These are phyloP conservation scores for Xylaria bambusicola DNA, from an alignment of 495 filamentous ascomycete genomes.

Conservation along the genomic window DNA sequence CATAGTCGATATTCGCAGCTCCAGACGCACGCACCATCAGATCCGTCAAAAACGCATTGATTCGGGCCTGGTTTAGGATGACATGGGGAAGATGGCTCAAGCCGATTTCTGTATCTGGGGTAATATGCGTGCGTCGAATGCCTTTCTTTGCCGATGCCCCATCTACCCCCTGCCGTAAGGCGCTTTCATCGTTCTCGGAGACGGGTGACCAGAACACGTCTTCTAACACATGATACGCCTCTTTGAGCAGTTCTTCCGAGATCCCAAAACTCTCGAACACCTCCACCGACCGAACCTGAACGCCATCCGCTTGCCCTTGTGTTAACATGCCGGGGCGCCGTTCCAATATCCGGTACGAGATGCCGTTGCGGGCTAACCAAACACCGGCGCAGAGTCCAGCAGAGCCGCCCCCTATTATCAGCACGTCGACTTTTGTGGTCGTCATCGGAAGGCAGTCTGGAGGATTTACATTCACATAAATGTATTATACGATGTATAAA, in stretches of 20 bases:
- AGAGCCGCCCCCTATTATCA: slow-evolving; percentile 69
- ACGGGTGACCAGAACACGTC: slow-evolving; percentile 61
- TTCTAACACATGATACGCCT: slow-evolving; percentile 72
- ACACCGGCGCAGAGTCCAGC: slow-evolving; percentile 69
- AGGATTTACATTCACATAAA: too few relatives aligned
- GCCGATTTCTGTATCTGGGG: slow-evolving; percentile 63
- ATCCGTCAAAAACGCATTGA: slow-evolving; percentile 64
- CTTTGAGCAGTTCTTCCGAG: slow-evolving; percentile 67
- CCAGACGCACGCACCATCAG: slow-evolving; percentile 46
- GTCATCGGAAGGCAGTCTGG: not conserved
- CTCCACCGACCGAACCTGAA: slow-evolving; percentile 79
- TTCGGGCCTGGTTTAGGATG: slow-evolving; percentile 74
- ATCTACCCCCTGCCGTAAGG: not conserved
- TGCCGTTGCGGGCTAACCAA: slow-evolving; percentile 63
- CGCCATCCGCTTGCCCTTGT: slow-evolving; percentile 77
- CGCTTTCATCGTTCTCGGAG: slow-evolving; percentile 16
- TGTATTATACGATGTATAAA: too few relatives aligned
- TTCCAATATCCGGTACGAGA: slow-evolving; percentile 66
- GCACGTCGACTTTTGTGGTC: slow-evolving; percentile 44
- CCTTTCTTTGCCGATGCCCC: slow-evolving; percentile 34
- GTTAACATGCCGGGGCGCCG: slow-evolving; percentile 59
- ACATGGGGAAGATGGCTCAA: slow-evolving; percentile 71
- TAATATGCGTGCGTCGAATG: slow-evolving; percentile 56
- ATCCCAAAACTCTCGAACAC: slow-evolving; percentile 79
- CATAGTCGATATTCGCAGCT: slow-evolving; percentile 60